Conservation (phyloP, 164 flowering plant genomes). For the Nymphaea colorata region DNA sequence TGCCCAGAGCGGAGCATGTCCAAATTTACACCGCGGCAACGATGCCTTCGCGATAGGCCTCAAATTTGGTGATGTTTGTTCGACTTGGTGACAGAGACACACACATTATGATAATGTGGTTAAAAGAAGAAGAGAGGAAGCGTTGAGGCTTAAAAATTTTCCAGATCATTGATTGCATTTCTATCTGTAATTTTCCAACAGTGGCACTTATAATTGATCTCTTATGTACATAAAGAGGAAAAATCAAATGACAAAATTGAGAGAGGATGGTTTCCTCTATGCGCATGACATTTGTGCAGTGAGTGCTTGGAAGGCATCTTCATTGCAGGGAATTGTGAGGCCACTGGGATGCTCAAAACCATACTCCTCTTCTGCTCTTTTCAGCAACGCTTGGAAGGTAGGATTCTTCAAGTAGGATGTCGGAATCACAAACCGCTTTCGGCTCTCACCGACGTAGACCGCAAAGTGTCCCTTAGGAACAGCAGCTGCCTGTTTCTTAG, state of each 20-base stretch:
- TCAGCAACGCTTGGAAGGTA: conserved; percentile 31
- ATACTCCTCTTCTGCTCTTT: conserved; percentile 44
- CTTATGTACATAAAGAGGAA: background rate
- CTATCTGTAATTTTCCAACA: background rate
- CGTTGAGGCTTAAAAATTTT: no score
- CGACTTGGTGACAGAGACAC: no score
- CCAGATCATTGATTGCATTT: no score
- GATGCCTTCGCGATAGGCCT: no score
- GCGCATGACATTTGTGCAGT: background rate
- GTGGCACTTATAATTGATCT: background rate
- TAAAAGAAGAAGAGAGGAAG: no score
- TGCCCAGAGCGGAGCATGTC: no score
- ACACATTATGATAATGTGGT: no score
- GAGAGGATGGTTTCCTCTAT: background rate
- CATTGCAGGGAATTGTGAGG: conserved; percentile 46
- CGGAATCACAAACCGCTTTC: conserved; percentile 39
- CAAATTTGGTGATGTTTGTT: no score
- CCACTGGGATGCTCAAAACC: conserved; percentile 51
- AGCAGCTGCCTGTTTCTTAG: conserved; percentile 12
- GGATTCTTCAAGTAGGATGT: conserved; percentile 28
- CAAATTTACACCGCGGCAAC: no score
- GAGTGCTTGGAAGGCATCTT: conserved; percentile 31
- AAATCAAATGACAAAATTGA: background rate
- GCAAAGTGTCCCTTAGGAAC: conserved; percentile 56
- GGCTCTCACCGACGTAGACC: conserved; percentile 45